Conservation (phyloP, 768 basidiomycete species). For the Phaeotremella fagi region DNA sequence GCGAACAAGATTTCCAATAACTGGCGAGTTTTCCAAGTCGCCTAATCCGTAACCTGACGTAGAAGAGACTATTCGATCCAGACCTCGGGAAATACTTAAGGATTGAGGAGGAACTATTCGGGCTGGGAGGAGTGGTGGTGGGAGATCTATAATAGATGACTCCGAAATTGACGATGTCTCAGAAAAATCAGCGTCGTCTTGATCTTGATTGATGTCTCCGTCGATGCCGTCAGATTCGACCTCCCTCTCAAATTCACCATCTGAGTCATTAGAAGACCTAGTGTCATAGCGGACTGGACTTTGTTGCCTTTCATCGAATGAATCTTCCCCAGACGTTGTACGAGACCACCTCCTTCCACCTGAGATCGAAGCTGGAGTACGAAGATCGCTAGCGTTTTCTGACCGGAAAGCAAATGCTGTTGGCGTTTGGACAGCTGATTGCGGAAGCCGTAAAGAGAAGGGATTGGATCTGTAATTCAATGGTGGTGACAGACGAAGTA, state of each 20-base stretch:
- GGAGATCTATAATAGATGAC: constrained; percentile 38
- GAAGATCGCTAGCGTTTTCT: constrained; percentile 1
- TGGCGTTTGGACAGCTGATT: constrained; percentile 8
- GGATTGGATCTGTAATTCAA: constrained; percentile 9
- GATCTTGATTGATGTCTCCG: background rate
- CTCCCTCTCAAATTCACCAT: background rate
- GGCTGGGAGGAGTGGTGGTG: constrained; percentile 22
- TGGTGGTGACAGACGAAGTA: constrained; percentile 33
- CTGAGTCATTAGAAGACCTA: background rate
- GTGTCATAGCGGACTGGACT: background rate
- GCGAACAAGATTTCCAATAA: constrained; percentile 18
- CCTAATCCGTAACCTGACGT: no score
- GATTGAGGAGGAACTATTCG: constrained; percentile 23
- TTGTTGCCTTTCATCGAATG: background rate
- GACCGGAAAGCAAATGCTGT: constrained; percentile 5
- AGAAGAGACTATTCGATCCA: background rate
- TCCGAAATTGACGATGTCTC: constrained; percentile 23
- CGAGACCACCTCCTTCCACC: background rate
- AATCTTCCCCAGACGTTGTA: background rate
- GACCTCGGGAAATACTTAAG: constrained; percentile 17
- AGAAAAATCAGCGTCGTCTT: background rate
- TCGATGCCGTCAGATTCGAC: no score
- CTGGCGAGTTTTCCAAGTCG: constrained; percentile 6
- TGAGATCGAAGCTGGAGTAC: background rate
- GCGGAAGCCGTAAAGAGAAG: constrained; percentile 16